phyloP scores from a whole-genome alignment of 768 basidiomycete species.

The Suillus clintonianus region DNA sequence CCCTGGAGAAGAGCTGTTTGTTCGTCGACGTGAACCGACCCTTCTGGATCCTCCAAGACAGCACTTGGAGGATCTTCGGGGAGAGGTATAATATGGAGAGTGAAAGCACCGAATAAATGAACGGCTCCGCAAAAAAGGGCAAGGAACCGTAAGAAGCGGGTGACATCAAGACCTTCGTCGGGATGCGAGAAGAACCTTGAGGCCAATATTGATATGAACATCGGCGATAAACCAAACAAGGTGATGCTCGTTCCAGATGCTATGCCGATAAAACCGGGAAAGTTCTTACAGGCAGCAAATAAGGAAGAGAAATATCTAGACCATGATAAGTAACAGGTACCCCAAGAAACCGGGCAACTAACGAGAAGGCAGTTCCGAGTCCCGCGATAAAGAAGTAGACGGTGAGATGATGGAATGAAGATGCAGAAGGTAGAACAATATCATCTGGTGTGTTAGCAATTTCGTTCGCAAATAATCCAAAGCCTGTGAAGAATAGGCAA shows the following conservation, averaged over 20 bases:
- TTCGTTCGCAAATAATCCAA: constrained; percentile 62
- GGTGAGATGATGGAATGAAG: constrained; percentile 54
- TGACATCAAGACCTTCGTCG: constrained; percentile 46
- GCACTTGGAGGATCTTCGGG: background rate
- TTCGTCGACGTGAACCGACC: constrained; percentile 25
- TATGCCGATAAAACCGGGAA: constrained; percentile 64
- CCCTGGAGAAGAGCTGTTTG: constrained; percentile 30
- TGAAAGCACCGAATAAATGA: constrained; percentile 56
- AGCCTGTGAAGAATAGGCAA: constrained; percentile 58
- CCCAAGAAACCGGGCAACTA: constrained; percentile 34
- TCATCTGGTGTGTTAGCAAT: constrained; percentile 48
- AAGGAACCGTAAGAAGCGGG: constrained; percentile 56
- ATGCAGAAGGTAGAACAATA: constrained; percentile 36
- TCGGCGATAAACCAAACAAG: constrained; percentile 79
- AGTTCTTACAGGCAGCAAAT: constrained; percentile 73
- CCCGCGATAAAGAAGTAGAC: constrained; percentile 64
- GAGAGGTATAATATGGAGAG: constrained; percentile 31
- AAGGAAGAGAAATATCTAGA: constrained; percentile 68
- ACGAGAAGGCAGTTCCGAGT: constrained; percentile 75
- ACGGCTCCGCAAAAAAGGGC: constrained; percentile 52
- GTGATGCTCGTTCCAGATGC: constrained; percentile 70
- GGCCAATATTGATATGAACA: constrained; percentile 68
- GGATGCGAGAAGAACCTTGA: constrained; percentile 58
- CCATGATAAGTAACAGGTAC: background rate
- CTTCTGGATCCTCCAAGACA: constrained; percentile 9